Percentiles rank a stretch among this genome's conserved stretches.
Evolutionary conservation across 371 early-diverging fungal species (phyloP).

Genomic region (Rhizopus microsporus): DNA sequence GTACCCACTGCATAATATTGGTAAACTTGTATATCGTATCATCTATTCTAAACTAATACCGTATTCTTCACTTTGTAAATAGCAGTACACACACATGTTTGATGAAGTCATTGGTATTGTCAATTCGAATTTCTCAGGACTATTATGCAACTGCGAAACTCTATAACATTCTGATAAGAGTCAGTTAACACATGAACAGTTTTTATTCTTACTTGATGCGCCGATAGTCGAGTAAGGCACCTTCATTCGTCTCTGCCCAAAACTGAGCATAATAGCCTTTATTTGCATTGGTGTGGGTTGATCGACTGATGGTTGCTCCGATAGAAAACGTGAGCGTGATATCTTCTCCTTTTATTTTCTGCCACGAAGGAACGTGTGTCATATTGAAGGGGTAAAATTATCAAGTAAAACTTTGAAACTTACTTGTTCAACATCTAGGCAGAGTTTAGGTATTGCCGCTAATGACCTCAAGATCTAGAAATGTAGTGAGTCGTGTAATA

Average conservation of each 20-base stretch:
- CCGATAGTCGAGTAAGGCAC: conserved; percentile 37
- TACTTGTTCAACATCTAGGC: conserved; percentile 18
- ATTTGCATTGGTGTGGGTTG: not conserved
- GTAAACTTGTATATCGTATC: not conserved
- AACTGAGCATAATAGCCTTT: conserved; percentile 34
- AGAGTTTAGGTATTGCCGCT: conserved; percentile 8
- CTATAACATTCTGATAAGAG: conserved; percentile 15
- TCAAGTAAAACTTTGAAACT: not conserved
- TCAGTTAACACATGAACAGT: not conserved
- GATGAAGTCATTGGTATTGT: conserved; percentile 11
- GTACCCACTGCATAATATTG: conserved; percentile 31
- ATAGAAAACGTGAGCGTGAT: not conserved
- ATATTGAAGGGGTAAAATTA: not conserved
- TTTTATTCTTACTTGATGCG: conserved; percentile 35
- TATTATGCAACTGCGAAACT: conserved; percentile 25
- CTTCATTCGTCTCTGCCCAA: conserved; percentile 32
- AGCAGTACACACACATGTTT: conserved; percentile 16
- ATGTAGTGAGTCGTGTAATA: not conserved
- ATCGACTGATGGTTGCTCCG: not conserved
- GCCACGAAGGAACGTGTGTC: not conserved
- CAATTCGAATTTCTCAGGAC: conserved; percentile 21
- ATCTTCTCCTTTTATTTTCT: not conserved
- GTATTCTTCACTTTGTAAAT: conserved; percentile 44
- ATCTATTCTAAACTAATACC: conserved; percentile 17
- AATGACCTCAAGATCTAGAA: not conserved